Evolutionary conservation across 192 early-diverging fungal species (phyloP), one percentile per base, ranked within the genome.

Genomic region (Phycomyces blakesleeanus): DNA sequence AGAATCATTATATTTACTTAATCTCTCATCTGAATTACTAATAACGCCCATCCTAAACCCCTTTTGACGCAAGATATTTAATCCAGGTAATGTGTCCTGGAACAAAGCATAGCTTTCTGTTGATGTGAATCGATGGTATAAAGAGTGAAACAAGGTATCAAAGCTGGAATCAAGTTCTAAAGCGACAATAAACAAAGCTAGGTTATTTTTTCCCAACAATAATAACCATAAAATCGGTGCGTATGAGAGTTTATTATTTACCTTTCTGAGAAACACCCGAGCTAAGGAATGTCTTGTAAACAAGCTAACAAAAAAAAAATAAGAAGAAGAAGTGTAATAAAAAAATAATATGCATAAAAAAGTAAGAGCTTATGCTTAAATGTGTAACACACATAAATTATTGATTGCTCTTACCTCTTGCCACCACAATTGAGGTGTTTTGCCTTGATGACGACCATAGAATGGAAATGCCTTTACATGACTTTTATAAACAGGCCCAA

Each of bases 11-110:
- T 3, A 5, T 71, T 59, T 51, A 67, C 83, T 76, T 20, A 73
- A 61, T 40, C 75, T 63, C 38, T 87, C 85, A 39, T 87, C 85
- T 64, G 79, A 81, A 57, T 87, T 87, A 47, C 79, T 79, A 21
- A 87, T 67, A 11, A 87, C 73, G 5, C 85, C 85, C 12, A 79
- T 55, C 22, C 71, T 78, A 37, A 87, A 67, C 0, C 76, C 78
- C 27, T 66, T 66, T 4, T 65, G 51, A 22, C 68, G 66, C 51
- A 87, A 47, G 55, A 76, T 64, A 41, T 65, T 55, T 7, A 87
- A 65, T 10, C 80, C 72, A 11, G 57, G 52, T 9, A 71, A 65
- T 9, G 79, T 78, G 26, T 87, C 85, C 5, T 63, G 57, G 44
- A 69, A 87, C 64, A 87, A 64, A 1, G 57, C 64, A 69, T 87